Base-by-base conservation (phyloP, 169 alveolate genomes). In the Babesia ovata region DNA sequence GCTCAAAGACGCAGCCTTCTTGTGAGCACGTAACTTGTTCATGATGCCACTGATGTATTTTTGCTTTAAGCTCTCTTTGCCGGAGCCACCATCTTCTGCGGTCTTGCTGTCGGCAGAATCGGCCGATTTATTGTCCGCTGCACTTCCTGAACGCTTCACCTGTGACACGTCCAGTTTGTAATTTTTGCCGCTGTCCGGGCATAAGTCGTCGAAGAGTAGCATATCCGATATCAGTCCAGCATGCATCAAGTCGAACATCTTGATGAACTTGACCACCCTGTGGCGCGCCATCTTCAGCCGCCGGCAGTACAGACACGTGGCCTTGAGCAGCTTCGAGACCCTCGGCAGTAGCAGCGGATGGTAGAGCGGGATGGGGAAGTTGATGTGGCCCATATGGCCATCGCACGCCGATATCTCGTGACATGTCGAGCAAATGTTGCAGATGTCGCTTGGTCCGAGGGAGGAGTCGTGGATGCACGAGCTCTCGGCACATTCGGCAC, bases 321-420 rank as follows among this genome's bases (percentile, higher is more conserved):
- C 67, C 75, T 94, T 95, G 75, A 97, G 78, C 63, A 97, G 89
- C 81, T 93, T 95, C 70, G 91, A 92, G 57, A 95, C 78, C 42
- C 91, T 87, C 66, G 94, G 91, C 42, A 95, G 79, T 86, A 95
- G 76, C 86, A 96, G 92, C 13, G 99, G 99, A 78, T 97, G 97
- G 78, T 92, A 97, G 45, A 95, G 86, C 21, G 99, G 98, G 39
- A 94, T 89, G 33, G 92, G 87, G 70, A 97, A 86, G 67, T 95
- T 96, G 17, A 97, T 93, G 75, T 96, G 98, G 6, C 98, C 99
- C 52, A 95, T 66, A 87, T 97, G 99, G 4, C 99, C 99, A 46
- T 96, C 95, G 67, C 99, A 97, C 39, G 87, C 87, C 58, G 98
- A 94, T 44, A 95, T 88, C 71, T 92, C 97, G 50, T 83, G 74